phyloP scores from a whole-genome alignment of 2,329 filamentous ascomycete genomes.

The Xylariaceae sp. region DNA sequence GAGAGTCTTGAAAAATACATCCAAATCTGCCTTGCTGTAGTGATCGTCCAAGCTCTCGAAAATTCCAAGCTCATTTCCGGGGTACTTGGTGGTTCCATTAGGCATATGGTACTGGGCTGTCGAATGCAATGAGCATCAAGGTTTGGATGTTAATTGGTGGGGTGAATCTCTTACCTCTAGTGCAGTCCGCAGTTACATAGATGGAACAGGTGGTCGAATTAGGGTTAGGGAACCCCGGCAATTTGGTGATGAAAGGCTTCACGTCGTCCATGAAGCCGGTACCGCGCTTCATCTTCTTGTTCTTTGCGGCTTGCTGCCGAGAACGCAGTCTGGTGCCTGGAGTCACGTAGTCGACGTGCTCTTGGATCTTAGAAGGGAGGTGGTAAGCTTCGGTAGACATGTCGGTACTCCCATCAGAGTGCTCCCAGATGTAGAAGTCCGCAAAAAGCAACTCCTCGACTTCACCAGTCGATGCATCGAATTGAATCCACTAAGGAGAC shows the following conservation, averaged over 20 bases:
- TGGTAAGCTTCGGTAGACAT: conserved; percentile 33
- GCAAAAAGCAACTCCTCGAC: conserved; percentile 44
- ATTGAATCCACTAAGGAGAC: conserved; percentile 43
- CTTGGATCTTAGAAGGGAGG: conserved; percentile 31
- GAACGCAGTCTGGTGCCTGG: conserved; percentile 31
- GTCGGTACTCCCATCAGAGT: conserved; percentile 33
- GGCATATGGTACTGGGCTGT: conserved; percentile 34
- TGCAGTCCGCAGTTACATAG: conserved; percentile 34
- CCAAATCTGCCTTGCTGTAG: conserved; percentile 43
- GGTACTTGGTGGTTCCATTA: conserved; percentile 25
- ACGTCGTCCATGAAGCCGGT: conserved; percentile 16
- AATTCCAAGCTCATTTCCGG: conserved; percentile 37
- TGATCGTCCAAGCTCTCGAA: conserved; percentile 47
- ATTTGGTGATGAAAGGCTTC: conserved; percentile 27
- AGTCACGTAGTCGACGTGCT: conserved; percentile 37
- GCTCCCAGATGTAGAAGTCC: conserved; percentile 45
- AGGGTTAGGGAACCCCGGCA: conserved; percentile 26
- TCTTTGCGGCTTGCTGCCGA: conserved; percentile 12
- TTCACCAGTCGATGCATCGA: conserved; percentile 43
- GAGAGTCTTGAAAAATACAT: conserved; percentile 39
- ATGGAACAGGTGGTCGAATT: conserved; percentile 34
- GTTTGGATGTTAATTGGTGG: neutral
- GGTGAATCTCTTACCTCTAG: conserved; percentile 33
- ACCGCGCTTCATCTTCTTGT: conserved; percentile 28
- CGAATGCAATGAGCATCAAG: conserved; percentile 2